Evolutionary conservation across 768 basidiomycete species (phyloP), one percentile per base, ranked within the genome.

Genomic region (Podaxis sp.): DNA sequence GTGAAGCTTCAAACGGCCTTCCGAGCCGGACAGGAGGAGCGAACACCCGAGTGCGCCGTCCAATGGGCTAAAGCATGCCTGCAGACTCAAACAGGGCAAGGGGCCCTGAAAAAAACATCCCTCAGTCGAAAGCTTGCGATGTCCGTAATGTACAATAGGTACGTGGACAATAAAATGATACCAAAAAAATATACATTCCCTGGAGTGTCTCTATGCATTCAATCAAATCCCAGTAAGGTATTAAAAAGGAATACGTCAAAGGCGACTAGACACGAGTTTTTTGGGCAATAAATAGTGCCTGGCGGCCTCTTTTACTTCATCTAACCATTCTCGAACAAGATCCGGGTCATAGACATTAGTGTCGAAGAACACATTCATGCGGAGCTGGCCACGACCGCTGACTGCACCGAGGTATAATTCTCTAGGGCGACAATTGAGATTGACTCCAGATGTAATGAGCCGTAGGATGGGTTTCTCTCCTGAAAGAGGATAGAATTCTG

Each of bases 361-460:
- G 51, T 86, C 84, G 64, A 72, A 74, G 66, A 79, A 63, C 57
- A 75, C 3, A 73, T 65, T 57, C 25, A 83, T 50, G 1, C 59
- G 59, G 38, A 86, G 59, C 37, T 70, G 67, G 35, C 74, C 67
- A 1, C 63, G 65, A 3, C 64, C 66, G 1, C 72, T 79, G 2
- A 69, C 54, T 14, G 81, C 77, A 1, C 79, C 77, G 0, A 84
- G 72, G 63, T 82, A 83, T 61, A 82, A 67, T 63, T 84, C 79
- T 2, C 66, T 72, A 1, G 83, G 79, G 6, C 80, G 77, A 55
- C 74, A 73, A 38, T 75, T 79, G 11, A 84, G 69, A 62, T 61
- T 61, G 11, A 63, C 55, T 42, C 66, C 9, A 56, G 66, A 61
- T 42, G 61, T 27, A 16, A 55, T 38, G n/a, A 46, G 57, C 18